Conservation (phyloP, 2,329 filamentous ascomycete genomes). For the Paramyrothecium sp. region DNA sequence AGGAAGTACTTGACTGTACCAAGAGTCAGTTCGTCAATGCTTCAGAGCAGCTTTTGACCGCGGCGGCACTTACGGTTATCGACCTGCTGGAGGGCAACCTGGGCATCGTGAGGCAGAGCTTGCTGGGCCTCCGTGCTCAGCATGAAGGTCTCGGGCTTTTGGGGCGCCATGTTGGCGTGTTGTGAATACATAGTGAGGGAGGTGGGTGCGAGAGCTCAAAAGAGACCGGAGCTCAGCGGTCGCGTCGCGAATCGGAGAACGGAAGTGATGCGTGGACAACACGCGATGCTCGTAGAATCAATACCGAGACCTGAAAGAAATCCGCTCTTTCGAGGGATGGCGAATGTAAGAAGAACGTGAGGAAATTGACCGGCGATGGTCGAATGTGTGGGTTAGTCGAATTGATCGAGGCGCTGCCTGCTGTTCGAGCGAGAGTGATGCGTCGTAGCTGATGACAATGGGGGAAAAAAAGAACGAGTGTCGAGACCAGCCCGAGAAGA, state of each 20-base stretch:
- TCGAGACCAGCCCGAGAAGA: conserved; percentile 48
- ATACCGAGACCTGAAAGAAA: conserved; percentile 3
- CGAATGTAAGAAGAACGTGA: conserved; percentile 5
- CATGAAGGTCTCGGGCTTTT: conserved; percentile 99
- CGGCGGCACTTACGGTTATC: conserved; percentile 74
- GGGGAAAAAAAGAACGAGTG: conserved; percentile 5
- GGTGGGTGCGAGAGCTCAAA: conserved; percentile 16
- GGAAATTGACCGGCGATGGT: conserved; percentile 4
- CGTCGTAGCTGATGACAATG: conserved; percentile 16
- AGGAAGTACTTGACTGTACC: conserved; percentile 94
- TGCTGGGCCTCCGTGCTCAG: conserved; percentile 96
- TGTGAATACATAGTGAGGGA: conserved; percentile 69
- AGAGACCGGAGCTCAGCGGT: conserved; percentile 22
- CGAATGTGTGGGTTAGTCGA: conserved; percentile 8
- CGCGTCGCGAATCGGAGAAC: conserved; percentile 13
- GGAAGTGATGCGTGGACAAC: conserved; percentile 12
- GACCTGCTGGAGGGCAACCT: conserved; percentile 96
- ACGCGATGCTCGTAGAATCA: conserved; percentile 13
- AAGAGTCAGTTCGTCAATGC: conserved; percentile 7
- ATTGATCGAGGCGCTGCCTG: conserved; percentile 32
- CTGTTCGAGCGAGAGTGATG: conserved; percentile 17
- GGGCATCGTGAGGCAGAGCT: conserved; percentile 90
- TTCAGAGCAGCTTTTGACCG: neutral
- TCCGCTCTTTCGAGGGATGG: neutral
- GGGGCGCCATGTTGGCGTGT: conserved; percentile 84